Base-by-base conservation (phyloP, 345 rosid genomes). In the Excoecaria cochinchinensis region DNA sequence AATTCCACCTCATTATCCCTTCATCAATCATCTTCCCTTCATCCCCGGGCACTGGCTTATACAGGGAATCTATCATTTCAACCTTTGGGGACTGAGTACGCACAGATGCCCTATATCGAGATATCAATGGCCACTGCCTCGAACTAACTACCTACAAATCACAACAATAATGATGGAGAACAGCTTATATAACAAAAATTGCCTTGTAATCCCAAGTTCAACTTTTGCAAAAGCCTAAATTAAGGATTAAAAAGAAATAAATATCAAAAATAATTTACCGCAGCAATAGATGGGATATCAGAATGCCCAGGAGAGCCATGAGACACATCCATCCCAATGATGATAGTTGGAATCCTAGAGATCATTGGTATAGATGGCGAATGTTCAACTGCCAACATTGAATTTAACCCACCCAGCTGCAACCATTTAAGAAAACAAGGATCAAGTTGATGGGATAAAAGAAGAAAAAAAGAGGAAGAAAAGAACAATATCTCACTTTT, bases 301-400 rank as follows among this genome's bases (percentile, higher is more conserved):
- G 95, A 85, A 70, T 83, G 90, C 59, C 98, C 97, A 51, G 99
- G 99, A 17, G 99, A 95, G 50, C 99, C 99, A 79, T 92, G 99
- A 0, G 98, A 91, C 4, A 95, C 99, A 82, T 95, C 99, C 97
- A 95, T 95, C 12, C 99, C 99, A 48, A 95, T 85, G 75, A 95
- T 93, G 48, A 95, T 80, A 2, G 99, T 89, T 5, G 99, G 99
- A 78, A 74, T 84, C 85, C 86, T 84, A 0, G 97, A 93, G 48
- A 93, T 86, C 24, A 84, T 11, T 8, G 99, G 93, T n/a, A 93
- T 85, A 19, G 89, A 82, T 42, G 82, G 96, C 36, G 90, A 71
- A 5, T 83, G 90, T 75, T 95, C 97, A 68, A 95, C 78, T 10
- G 92, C 82, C 53, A 95, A 77, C 80, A 91, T 1, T 0, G 97